Evolutionary conservation across 345 rosid genomes (phyloP).

Genomic region (Eutrema japonicum): DNA sequence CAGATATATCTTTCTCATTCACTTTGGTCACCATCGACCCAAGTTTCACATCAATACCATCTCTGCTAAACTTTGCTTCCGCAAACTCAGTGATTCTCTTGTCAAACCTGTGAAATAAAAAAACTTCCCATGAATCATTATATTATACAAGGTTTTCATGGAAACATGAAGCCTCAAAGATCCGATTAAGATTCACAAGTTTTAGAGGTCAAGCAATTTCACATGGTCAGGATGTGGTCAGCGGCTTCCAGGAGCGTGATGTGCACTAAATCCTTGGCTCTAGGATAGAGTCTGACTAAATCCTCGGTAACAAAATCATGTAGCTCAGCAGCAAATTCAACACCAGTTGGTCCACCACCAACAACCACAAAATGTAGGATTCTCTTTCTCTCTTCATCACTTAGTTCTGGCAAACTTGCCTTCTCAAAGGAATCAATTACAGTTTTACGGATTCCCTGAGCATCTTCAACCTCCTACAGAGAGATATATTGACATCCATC

Average conservation of each 20-base stretch:
- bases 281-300: slow-evolving; percentile 79
- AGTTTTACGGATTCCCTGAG: slow-evolving; percentile 80
- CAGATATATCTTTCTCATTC: slow-evolving; percentile 75
- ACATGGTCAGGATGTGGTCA: slow-evolving; percentile 94
- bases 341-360: slow-evolving; percentile 99
- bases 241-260: slow-evolving; percentile 97
- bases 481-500: slow-evolving; percentile 23
- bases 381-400: slow-evolving; percentile 83
- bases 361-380: slow-evolving; percentile 96
- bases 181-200: background rate
- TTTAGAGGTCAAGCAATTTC: slow-evolving; percentile 33
- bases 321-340: slow-evolving; percentile 97
- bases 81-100: slow-evolving; percentile 97
- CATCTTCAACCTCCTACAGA: slow-evolving; percentile 94
- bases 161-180: background rate
- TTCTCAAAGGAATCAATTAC: slow-evolving; percentile 90
- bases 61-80: slow-evolving; percentile 86
- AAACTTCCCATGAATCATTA: background rate
- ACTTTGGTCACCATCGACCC: slow-evolving; percentile 95
- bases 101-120: slow-evolving; percentile 79
- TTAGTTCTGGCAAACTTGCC: slow-evolving; percentile 84
- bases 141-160: slow-evolving; percentile 9
- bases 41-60: slow-evolving; percentile 84
- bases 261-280: slow-evolving; percentile 57
- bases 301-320: slow-evolving; percentile 93